These are phyloP conservation scores for Bimuria novae-zelandiae DNA, from an alignment of 2,329 filamentous ascomycete species.

Conservation along the genomic window DNA sequence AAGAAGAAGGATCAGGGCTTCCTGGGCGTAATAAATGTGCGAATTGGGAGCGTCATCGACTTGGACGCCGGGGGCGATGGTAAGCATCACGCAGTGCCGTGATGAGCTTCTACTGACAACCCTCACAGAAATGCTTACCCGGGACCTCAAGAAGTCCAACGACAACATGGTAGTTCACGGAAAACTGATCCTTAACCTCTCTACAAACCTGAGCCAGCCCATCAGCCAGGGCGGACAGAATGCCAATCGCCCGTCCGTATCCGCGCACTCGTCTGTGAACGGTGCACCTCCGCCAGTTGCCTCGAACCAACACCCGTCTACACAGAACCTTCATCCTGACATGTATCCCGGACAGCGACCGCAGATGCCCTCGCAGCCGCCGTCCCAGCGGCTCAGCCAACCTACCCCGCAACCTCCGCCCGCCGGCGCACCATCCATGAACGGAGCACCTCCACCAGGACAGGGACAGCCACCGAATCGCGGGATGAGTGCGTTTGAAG, in stretches of 20 bases:
- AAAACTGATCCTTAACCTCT: conserved; percentile 95
- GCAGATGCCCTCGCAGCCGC: conserved; percentile 26
- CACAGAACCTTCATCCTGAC: conserved; percentile 45
- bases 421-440: conserved; percentile 25
- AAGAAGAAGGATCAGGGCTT: conserved; percentile 99
- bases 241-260: conserved; percentile 46
- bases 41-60: conserved; percentile 92
- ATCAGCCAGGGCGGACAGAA: conserved; percentile 58
- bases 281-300: conserved; percentile 39
- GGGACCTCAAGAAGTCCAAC: conserved; percentile 95
- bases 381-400: conserved; percentile 35
- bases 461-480: conserved; percentile 49
- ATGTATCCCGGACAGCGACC: conserved; percentile 42
- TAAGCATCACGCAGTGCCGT: conserved; percentile 51
- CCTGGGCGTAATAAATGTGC: conserved; percentile 94
- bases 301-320: conserved; percentile 49
- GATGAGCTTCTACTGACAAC: conserved; percentile 26
- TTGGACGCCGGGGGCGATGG: conserved; percentile 88
- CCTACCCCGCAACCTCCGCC: conserved; percentile 40
- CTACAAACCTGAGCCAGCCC: conserved; percentile 80
- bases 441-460: conserved; percentile 27
- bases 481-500: conserved; percentile 87
- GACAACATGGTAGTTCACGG: conserved; percentile 98
- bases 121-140: conserved; percentile 84
- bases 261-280: conserved; percentile 45